Base-by-base conservation (phyloP, 768 basidiomycete genomes). In the Nidula microcarpa region DNA sequence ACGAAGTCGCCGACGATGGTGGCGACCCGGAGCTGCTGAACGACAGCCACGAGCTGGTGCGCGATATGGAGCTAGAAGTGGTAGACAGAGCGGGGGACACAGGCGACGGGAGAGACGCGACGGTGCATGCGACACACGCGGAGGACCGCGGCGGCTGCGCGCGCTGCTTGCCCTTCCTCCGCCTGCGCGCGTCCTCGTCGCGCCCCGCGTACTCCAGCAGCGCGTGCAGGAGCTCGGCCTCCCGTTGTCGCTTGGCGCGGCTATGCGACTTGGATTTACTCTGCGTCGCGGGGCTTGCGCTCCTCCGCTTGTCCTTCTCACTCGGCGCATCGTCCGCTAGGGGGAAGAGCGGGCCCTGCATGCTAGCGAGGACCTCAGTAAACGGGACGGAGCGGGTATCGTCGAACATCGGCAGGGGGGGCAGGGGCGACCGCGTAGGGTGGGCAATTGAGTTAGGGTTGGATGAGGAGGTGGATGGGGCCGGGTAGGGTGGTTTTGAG, bases 321-420 rank as follows among this genome's bases (percentile, higher is more conserved):
- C 3, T 2, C 23, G 23, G 23, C 23, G 23, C 23, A 35, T 62
- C 52, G 33, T 11, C 78, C 73, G 4, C 63, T 55, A 1, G 77
- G 81, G 77, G 81, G 58, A 86, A 86, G 16, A 86, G 69, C 4
- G 74, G 70, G 4, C 85, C 85, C 41, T 78, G 72, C 80, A 86
- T 85, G 62, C 78, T 76, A 44, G 62, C 62, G 43, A 82, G 65
- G 48, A 86, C 84, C 35, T 83, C 80, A 47, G 74, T 72, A 64
- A 86, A 86, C 1, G 79, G 65, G 9, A 86, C 76, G 6, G 73
- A 59, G 17, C 71, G 70, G 17, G 71, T 64, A 39, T 70, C 66
- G 53, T 74, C 67, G 46, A 68, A 69, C n/a, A 63, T 54, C 48
- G 62, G 59, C 54, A 61, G 55, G 57, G 57, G 30, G 58, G 67